Evolutionary conservation across 306 rosid species (phyloP).

Genomic region (Fragaria nilgerrensis): DNA sequence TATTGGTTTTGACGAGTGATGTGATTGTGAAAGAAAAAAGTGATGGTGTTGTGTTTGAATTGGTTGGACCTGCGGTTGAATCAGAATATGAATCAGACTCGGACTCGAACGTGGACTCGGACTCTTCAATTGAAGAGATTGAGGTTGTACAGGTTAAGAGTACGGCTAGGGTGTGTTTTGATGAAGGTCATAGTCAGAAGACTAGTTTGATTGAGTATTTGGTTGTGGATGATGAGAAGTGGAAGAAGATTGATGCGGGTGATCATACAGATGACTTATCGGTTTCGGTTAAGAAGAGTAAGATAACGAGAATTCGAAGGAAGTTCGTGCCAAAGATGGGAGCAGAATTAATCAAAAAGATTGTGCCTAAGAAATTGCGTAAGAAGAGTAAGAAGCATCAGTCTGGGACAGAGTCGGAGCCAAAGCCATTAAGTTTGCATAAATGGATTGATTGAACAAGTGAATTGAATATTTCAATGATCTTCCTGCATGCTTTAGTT

Average conservation of each 20-base stretch:
- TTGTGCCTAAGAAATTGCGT: slow-evolving; percentile 57
- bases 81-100: neutral
- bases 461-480: no score
- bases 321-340: slow-evolving; percentile 31
- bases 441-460: no score
- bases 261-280: slow-evolving; percentile 10
- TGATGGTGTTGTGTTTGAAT: slow-evolving; percentile 12
- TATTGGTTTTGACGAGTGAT: neutral
- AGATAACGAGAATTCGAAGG: slow-evolving; percentile 19
- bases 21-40: neutral
- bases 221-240: slow-evolving; percentile 9
- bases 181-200: neutral
- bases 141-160: slow-evolving; percentile 13
- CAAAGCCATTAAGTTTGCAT: neutral
- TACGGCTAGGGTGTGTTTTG: neutral
- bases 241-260: slow-evolving; percentile 12
- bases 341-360: slow-evolving; percentile 51
- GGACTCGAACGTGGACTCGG: neutral
- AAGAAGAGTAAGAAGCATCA: slow-evolving; percentile 5
- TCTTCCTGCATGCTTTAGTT: no score
- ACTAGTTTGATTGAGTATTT: neutral
- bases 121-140: slow-evolving; percentile 32
- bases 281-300: slow-evolving; percentile 4
- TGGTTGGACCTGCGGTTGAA: slow-evolving; percentile 3
- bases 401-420: slow-evolving; percentile 6